These are phyloP conservation scores for Magnaporthiopsis poae DNA, from an alignment of 2,329 filamentous ascomycete species.

Conservation along the genomic window DNA sequence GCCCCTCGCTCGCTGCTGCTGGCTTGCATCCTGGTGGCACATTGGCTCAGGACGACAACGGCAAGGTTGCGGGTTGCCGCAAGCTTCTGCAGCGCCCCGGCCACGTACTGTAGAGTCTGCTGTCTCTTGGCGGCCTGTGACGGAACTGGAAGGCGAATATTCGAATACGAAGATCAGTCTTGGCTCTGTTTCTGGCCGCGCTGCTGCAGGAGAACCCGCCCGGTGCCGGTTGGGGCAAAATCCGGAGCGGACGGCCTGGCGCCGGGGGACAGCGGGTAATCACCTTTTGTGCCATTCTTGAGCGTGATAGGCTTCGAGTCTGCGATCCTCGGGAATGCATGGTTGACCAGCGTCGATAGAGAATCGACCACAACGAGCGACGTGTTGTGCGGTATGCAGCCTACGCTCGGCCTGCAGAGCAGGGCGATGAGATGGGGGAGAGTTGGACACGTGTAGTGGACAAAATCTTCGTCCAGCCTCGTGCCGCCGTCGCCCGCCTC, in stretches of 20 bases:
- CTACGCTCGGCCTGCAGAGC: slow-evolving; percentile 54
- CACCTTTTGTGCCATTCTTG: slow-evolving; percentile 33
- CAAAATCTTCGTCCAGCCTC: slow-evolving; percentile 25
- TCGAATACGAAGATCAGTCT: slow-evolving; percentile 1
- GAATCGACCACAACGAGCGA: slow-evolving; percentile 69
- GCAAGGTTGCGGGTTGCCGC: slow-evolving; percentile 65
- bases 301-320: slow-evolving; percentile 18
- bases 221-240: background rate
- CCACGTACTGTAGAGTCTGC: slow-evolving; percentile 50
- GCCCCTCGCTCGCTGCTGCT: slow-evolving; percentile 32
- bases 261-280: background rate
- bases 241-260: background rate
- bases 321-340: slow-evolving; percentile 59
- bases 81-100: slow-evolving; percentile 63
- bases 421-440: slow-evolving; percentile 68
- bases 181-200: background rate
- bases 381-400: slow-evolving; percentile 53
- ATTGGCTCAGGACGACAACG: slow-evolving; percentile 67
- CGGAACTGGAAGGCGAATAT: background rate
- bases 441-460: slow-evolving; percentile 44
- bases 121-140: slow-evolving; percentile 30
- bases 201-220: background rate
- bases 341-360: slow-evolving; percentile 65
- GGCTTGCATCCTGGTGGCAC: slow-evolving; percentile 67
- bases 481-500: slow-evolving; percentile 11